These are phyloP conservation scores for Ogataea trehalophila DNA, from an alignment of 805 yeast species.

Conservation along the genomic window DNA sequence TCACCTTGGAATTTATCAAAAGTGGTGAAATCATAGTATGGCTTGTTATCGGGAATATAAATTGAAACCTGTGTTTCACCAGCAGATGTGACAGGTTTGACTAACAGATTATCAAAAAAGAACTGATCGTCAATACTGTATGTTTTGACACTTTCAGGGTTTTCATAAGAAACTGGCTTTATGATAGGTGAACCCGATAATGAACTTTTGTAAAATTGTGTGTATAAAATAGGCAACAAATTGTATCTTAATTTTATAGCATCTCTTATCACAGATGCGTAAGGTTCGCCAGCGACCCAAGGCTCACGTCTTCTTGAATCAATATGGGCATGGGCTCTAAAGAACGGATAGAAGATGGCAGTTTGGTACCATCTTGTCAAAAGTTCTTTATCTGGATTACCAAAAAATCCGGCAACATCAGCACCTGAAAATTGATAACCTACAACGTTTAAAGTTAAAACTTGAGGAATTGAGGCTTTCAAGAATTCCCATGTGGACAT, in stretches of 20 bases:
- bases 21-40: slow-evolving; percentile 52
- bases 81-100: slow-evolving; percentile 72
- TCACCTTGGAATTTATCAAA: slow-evolving; percentile 29
- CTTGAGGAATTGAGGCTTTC: slow-evolving; percentile 78
- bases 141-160: slow-evolving; percentile 40
- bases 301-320: slow-evolving; percentile 94
- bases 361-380: slow-evolving; percentile 93
- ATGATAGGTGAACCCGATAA: slow-evolving; percentile 63
- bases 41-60: slow-evolving; percentile 50
- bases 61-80: slow-evolving; percentile 37
- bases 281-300: slow-evolving; percentile 76
- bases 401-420: slow-evolving; percentile 96
- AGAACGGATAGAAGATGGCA: slow-evolving; percentile 94
- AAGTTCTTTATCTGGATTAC: slow-evolving; percentile 78
- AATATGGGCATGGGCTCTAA: slow-evolving; percentile 94
- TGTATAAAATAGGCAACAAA: slow-evolving; percentile 75
- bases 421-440: slow-evolving; percentile 95
- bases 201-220: slow-evolving; percentile 65
- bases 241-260: slow-evolving; percentile 71
- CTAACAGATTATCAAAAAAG: slow-evolving; percentile 65
- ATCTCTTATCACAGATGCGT: slow-evolving; percentile 58
- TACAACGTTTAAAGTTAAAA: slow-evolving; percentile 70
- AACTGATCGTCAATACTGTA: slow-evolving; percentile 78
- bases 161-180: slow-evolving; percentile 59
- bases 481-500: slow-evolving; percentile 90